Evolutionary conservation across 2,329 filamentous ascomycete genomes (phyloP), one percentile per base, ranked within the genome.

Genomic region (Trichoderma harzianum): DNA sequence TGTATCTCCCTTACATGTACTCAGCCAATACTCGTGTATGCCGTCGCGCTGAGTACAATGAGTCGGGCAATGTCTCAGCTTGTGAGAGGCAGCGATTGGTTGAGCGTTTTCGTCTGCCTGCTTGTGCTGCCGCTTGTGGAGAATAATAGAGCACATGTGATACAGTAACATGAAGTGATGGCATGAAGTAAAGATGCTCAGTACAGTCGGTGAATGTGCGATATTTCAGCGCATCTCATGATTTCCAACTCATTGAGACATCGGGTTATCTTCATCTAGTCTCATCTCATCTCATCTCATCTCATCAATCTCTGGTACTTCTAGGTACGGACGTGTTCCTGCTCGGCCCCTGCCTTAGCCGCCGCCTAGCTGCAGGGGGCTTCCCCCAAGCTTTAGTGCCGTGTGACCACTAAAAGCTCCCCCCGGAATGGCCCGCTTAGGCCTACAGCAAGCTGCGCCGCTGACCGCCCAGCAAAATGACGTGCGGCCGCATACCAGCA

Each of bases 311-410:
- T 43, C 61, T 21, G 24, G 14, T 24, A 14, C 24, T 3, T 28
- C 24, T 26, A 26, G 51, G 34, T 32, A 32, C 30, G 30, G 30
- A 32, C 11, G 10, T 36, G 43, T 51, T 21, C 47, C 47, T 34
- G 65, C 65, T 43, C 39, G 65, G 65, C 65, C 65, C 65, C 65
- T 69, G 65, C 65, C 51, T 69, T 69, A 69, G 65, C 65, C 55
- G 65, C 62, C 43, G 62, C 39, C 26, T 34, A 24, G 43, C 65
- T 69, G 65, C 65, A 69, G 28, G 65, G 65, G 65, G 65, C 34
- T 10, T 47, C 11, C 65, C 64, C 51, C 51, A 39, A 34, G 26
- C 32, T 21, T 39, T 18, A 32, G 65, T 43, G 65, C 65, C 65
- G 30, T 69, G 65, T 69, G 65, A 61, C 65, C 65, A 60, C 65